A percentile compares a stretch with the other conserved stretches of the same genome.
Conservation (phyloP, 208 protist genomes). For the Porcisia deanei region DNA sequence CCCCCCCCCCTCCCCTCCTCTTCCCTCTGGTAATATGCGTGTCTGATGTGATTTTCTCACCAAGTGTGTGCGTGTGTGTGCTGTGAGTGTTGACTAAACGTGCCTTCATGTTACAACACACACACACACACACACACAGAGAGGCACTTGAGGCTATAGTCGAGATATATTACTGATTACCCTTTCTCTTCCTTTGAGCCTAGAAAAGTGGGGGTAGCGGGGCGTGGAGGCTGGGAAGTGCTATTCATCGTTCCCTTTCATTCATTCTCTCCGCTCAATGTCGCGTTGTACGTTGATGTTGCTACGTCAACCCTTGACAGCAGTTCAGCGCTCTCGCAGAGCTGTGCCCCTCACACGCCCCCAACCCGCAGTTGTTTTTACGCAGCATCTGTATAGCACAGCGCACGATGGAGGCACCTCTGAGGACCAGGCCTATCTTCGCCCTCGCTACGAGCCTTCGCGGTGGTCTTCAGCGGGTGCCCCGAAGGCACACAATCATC, state of each 20-base stretch:
- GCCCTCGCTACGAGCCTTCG: neutral
- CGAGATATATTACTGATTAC: neutral
- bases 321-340: neutral
- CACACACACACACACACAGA: neutral
- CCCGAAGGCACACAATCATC: neutral
- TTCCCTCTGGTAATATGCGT: too few relatives aligned
- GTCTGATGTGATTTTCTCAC: too few relatives aligned
- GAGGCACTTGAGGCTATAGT: neutral
- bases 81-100: neutral
- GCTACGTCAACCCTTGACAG: constrained; percentile 1
- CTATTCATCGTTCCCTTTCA: neutral
- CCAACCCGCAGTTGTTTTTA: neutral
- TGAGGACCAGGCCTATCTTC: neutral
- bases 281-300: neutral
- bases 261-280: neutral
- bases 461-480: neutral
- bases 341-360: neutral
- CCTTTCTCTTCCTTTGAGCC: neutral
- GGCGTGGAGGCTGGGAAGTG: neutral
- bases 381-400: neutral
- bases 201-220: neutral
- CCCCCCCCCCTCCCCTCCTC: too few relatives aligned
- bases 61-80: too few relatives aligned
- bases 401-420: neutral
- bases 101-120: neutral